Evolutionary conservation across 345 rosid species (phyloP).

Genomic region (Xanthoceras sorbifolium): DNA sequence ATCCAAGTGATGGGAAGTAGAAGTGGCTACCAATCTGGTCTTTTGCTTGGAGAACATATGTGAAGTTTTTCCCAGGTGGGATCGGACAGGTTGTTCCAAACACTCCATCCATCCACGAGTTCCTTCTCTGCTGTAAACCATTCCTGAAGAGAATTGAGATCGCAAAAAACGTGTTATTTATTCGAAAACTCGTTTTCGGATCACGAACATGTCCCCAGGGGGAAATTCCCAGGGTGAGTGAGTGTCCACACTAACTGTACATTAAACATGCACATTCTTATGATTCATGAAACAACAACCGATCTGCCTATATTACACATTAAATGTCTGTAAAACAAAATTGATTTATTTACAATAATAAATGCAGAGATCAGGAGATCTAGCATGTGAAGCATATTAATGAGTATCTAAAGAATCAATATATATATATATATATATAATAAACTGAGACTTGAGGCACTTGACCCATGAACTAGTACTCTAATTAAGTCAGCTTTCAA

Average conservation of each 20-base stretch:
- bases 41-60: slow-evolving; percentile 79
- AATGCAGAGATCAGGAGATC: slow-evolving; percentile 15
- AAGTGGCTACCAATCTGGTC: slow-evolving; percentile 92
- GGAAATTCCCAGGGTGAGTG: background rate
- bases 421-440: background rate
- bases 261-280: background rate
- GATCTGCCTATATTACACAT: background rate
- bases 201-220: background rate
- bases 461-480: background rate
- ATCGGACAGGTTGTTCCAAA: slow-evolving; percentile 90
- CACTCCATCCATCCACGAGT: slow-evolving; percentile 90
- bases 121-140: slow-evolving; percentile 87
- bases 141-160: slow-evolving; percentile 48
- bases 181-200: too few relatives aligned
- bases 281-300: background rate
- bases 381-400: slow-evolving; percentile 23
- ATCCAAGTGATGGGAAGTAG: slow-evolving; percentile 81
- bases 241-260: background rate
- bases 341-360: background rate
- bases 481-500: background rate
- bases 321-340: background rate
- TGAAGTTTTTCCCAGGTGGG: slow-evolving; percentile 78
- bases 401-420: background rate
- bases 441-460: slow-evolving; percentile 15
- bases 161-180: too few relatives aligned